A percentile compares a stretch with the other conserved stretches of the same genome.
Evolutionary conservation across 2,329 filamentous ascomycete species (phyloP).

Genomic region (Fusarium algeriense): DNA sequence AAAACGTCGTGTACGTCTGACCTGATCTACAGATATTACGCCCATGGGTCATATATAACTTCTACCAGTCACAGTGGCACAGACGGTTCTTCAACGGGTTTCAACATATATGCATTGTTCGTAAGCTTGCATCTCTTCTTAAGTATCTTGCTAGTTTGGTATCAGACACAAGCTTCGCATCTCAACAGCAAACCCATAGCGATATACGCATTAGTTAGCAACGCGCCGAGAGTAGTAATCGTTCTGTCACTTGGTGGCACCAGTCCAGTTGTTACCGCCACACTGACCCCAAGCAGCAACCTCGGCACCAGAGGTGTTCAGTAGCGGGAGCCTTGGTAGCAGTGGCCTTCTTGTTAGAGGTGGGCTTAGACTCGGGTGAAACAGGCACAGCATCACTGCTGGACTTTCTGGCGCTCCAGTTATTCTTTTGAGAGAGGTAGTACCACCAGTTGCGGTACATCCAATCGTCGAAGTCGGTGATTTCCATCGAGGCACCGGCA

Average conservation of each 20-base stretch:
- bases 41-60: too few relatives aligned
- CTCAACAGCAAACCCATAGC: rapidly evolving
- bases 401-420: constrained; percentile 34
- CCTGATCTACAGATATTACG: too few relatives aligned
- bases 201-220: neutral
- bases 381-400: neutral
- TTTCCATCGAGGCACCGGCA: constrained; percentile 55
- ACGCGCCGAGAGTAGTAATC: neutral
- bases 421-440: constrained; percentile 46
- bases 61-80: too few relatives aligned
- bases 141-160: too few relatives aligned
- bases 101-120: too few relatives aligned
- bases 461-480: constrained; percentile 63
- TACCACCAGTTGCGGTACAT: constrained; percentile 62
- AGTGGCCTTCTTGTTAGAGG: neutral
- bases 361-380: neutral
- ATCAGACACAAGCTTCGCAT: too few relatives aligned
- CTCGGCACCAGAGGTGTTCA: neutral
- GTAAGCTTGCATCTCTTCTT: too few relatives aligned
- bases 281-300: constrained; percentile 33
- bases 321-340: neutral
- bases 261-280: constrained; percentile 40
- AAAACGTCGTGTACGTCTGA: too few relatives aligned
- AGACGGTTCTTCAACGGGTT: too few relatives aligned
- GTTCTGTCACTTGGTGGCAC: constrained; percentile 31